These are phyloP conservation scores for Medakamo hakoo DNA, from an alignment of 139 green algal species.

Conservation along the genomic window DNA sequence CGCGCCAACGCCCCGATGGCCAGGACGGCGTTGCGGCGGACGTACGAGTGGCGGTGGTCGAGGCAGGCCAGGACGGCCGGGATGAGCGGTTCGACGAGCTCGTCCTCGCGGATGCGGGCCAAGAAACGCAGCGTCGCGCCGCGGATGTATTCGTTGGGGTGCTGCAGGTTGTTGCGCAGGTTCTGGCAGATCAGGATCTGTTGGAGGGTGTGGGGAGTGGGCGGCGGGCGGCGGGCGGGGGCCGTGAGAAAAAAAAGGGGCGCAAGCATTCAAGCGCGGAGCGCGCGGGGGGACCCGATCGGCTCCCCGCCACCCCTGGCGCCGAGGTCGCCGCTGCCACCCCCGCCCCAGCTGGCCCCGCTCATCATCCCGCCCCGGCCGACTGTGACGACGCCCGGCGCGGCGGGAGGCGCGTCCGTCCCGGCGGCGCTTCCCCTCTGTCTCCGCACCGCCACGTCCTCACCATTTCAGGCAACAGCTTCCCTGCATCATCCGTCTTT, in stretches of 20 bases:
- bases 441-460: constrained; percentile 4
- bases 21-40: constrained; percentile 90
- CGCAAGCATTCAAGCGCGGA: neutral
- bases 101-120: constrained; percentile 86
- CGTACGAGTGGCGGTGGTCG: constrained; percentile 94
- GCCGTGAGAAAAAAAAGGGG: neutral
- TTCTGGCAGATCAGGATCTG: constrained; percentile 99
- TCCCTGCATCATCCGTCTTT: constrained; percentile 88
- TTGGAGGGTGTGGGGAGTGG: neutral
- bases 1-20: constrained; percentile 82
- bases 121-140: constrained; percentile 92
- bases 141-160: constrained; percentile 97
- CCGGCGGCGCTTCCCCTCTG: neutral
- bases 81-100: constrained; percentile 95
- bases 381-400: too few species aligned
- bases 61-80: constrained; percentile 68
- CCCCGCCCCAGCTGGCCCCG: too few species aligned
- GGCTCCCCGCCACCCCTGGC: too few species aligned
- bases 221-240: neutral
- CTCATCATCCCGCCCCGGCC: too few species aligned
- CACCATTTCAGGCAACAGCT: constrained; percentile 97
- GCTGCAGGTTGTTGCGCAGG: constrained; percentile 98
- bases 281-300: too few species aligned
- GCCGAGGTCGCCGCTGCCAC: too few species aligned
- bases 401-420: neutral